A percentile compares a stretch with the other conserved stretches of the same genome.
Evolutionary conservation across 306 rosid species (phyloP).

Genomic region (Quercus wislizeni): DNA sequence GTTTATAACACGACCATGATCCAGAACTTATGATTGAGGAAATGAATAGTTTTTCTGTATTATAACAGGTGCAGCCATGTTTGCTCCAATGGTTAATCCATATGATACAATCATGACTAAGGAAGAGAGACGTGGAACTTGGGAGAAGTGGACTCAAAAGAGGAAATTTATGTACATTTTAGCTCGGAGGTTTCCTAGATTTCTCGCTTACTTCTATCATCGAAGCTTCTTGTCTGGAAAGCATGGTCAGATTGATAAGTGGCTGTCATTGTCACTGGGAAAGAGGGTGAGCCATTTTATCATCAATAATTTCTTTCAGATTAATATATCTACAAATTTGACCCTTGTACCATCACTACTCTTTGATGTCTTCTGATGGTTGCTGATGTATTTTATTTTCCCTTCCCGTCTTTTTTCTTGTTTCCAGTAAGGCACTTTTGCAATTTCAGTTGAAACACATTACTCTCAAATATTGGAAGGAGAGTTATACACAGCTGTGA

Average conservation of each 20-base stretch:
- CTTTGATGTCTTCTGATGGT: not conserved
- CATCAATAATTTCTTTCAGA: constrained; percentile 1
- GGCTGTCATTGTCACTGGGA: constrained; percentile 89
- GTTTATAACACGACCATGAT: not conserved
- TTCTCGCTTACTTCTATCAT: constrained; percentile 65
- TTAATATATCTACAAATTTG: not conserved
- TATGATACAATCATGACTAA: constrained; percentile 72
- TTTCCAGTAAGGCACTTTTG: not conserved
- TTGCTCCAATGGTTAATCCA: constrained; percentile 95
- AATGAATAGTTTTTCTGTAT: not conserved
- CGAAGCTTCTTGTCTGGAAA: constrained; percentile 89
- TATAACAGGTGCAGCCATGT: constrained; percentile 84
- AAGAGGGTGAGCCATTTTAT: constrained; percentile 60
- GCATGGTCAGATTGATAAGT: constrained; percentile 78
- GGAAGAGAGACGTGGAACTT: constrained; percentile 80
- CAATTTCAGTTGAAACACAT: not conserved
- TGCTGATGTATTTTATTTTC: not conserved
- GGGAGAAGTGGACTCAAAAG: constrained; percentile 70
- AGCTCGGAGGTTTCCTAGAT: constrained; percentile 63
- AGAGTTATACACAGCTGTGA: not conserved
- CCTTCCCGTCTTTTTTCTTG: not conserved
- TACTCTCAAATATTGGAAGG: not conserved
- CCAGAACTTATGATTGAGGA: not conserved
- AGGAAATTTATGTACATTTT: constrained; percentile 68
- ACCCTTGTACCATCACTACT: not conserved